Evolutionary conservation across 805 yeast genomes (phyloP).

Genomic region (Zygotorulaspora chibaensis): DNA sequence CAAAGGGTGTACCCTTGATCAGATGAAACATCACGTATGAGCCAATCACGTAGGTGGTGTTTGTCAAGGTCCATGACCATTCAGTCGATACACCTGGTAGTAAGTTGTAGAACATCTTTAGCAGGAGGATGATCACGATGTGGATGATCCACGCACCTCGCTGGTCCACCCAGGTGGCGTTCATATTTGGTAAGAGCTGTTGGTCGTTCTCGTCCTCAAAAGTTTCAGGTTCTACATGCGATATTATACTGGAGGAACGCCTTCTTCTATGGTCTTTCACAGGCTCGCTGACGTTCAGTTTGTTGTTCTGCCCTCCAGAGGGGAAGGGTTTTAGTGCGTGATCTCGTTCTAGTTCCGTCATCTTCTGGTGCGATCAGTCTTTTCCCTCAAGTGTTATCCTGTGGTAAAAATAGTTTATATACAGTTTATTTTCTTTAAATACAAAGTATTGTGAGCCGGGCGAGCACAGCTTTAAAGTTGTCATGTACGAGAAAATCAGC

Average conservation of each 20-base stretch:
- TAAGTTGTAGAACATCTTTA: conserved; percentile 73
- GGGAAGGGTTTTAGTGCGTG: conserved; percentile 31
- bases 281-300: conserved; percentile 24
- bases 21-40: conserved; percentile 94
- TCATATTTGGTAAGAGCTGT: conserved; percentile 79
- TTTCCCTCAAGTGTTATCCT: not conserved
- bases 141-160: conserved; percentile 97
- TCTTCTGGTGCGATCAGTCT: not conserved
- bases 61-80: conserved; percentile 91
- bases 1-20: conserved; percentile 96
- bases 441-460: not conserved
- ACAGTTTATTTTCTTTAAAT: not conserved
- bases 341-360: conserved; percentile 10
- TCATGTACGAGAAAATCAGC: not conserved
- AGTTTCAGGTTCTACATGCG: conserved; percentile 90
- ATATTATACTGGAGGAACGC: conserved; percentile 83
- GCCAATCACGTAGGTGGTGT: conserved; percentile 83
- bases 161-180: conserved; percentile 93
- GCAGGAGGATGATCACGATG: conserved; percentile 68
- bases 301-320: conserved; percentile 20
- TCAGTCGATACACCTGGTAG: conserved; percentile 78
- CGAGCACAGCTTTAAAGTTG: not conserved
- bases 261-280: conserved; percentile 47
- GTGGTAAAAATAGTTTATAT: not conserved
- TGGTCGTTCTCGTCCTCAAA: conserved; percentile 91